Percentiles rank a stretch among this genome's conserved stretches.
Evolutionary conservation across 352 stramenopile genomes (phyloP).

Genomic region (Chloridella minuta): DNA sequence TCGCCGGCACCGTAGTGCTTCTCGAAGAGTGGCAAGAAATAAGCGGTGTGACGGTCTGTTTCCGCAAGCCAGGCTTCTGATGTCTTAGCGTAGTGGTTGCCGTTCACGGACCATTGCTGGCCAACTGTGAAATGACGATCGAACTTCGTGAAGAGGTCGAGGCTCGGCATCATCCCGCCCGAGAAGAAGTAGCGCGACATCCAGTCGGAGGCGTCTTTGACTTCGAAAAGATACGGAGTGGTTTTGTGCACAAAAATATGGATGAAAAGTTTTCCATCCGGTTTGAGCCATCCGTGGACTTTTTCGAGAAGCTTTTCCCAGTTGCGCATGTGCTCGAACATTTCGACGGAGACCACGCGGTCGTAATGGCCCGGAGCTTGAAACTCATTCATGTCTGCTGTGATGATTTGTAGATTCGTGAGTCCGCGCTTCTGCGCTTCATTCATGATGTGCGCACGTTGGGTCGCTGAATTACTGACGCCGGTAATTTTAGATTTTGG

Average conservation of each 20-base stretch:
- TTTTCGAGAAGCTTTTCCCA: conserved; percentile 18
- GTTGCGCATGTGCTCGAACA: conserved; percentile 51
- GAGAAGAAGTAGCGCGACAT: conserved; percentile 52
- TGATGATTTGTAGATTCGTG: conserved; percentile 35
- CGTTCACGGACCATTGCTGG: conserved; percentile 28
- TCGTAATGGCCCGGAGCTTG: conserved; percentile 28
- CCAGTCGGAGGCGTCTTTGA: conserved; percentile 25
- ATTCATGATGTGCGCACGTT: conserved; percentile 37
- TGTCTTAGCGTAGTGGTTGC: no score
- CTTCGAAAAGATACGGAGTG: no score
- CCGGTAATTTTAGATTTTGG: conserved; percentile 28
- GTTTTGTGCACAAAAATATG: no score
- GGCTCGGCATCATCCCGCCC: conserved; percentile 41
- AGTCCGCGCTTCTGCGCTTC: conserved; percentile 28
- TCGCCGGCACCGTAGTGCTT: background rate
- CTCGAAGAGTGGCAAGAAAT: no score
- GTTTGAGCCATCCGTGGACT: no score
- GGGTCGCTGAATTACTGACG: conserved; percentile 34
- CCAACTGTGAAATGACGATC: conserved; percentile 26
- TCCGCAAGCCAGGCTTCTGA: no score
- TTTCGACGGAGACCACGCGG: conserved; percentile 39
- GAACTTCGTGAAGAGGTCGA: conserved; percentile 46
- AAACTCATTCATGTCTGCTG: conserved; percentile 27
- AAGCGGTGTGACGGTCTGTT: no score
- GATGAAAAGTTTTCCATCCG: no score